Percentiles rank a stretch among this genome's conserved stretches.
phyloP scores from a whole-genome alignment of 169 alveolate species.

The Plasmodium chabaudi region DNA sequence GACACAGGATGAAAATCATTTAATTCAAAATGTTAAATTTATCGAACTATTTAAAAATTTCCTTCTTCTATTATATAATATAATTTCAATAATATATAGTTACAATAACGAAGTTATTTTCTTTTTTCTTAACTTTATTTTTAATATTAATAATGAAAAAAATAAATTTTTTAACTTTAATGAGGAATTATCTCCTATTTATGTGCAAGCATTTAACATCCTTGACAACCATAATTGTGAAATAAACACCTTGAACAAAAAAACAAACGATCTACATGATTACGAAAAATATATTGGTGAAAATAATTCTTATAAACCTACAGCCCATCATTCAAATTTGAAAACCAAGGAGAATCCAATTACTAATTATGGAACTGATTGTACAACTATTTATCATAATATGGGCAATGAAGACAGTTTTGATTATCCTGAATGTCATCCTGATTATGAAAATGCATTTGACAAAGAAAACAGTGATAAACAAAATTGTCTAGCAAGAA shows the following conservation, averaged over 20 bases:
- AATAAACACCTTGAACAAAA: background rate
- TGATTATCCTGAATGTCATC: background rate
- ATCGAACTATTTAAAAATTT: conserved; percentile 49
- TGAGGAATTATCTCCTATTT: background rate
- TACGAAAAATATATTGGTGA: background rate
- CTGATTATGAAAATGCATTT: background rate
- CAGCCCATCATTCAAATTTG: no score
- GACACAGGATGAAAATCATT: background rate
- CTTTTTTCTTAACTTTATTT: conserved; percentile 57
- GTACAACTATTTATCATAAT: background rate
- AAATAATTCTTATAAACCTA: background rate
- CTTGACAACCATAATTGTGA: background rate
- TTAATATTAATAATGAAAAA: conserved; percentile 40
- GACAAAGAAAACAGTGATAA: background rate
- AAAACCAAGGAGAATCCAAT: background rate
- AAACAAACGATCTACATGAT: background rate
- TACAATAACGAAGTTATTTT: conserved; percentile 47
- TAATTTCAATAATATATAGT: conserved; percentile 63
- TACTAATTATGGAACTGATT: background rate
- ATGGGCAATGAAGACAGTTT: background rate
- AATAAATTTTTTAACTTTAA: conserved; percentile 2
- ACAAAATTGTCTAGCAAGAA: no score
- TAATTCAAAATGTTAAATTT: conserved; percentile 9
- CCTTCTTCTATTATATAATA: conserved; percentile 48
- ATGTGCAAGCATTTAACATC: conserved; percentile 1